Conservation (phyloP, 805 yeast species). For the Maudiozyma serrabonitensis region DNA sequence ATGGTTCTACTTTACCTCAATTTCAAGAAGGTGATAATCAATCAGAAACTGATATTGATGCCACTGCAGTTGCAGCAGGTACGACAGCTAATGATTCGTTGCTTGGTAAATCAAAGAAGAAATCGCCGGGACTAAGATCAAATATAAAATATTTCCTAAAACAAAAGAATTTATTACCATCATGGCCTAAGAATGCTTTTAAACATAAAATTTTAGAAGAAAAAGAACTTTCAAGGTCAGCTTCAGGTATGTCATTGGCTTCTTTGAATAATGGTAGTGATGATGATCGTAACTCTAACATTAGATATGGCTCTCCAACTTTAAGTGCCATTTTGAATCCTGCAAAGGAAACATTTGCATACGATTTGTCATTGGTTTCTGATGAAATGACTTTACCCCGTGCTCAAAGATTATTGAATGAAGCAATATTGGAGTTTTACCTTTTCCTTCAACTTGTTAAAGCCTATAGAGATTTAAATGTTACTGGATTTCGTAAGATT, state of each 20-base stretch:
- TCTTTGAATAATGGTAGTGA: neutral
- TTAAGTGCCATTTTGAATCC: slow-evolving; percentile 2
- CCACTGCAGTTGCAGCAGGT: too few species aligned
- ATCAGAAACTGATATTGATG: neutral
- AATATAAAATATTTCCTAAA: slow-evolving; percentile 9
- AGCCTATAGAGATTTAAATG: slow-evolving; percentile 58
- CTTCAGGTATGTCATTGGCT: slow-evolving; percentile 1
- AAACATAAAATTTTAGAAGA: neutral
- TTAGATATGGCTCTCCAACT: neutral
- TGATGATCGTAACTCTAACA: neutral
- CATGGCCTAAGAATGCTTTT: slow-evolving; percentile 20
- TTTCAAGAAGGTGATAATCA: neutral
- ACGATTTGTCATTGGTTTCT: slow-evolving; percentile 2
- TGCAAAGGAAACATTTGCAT: slow-evolving; percentile 10
- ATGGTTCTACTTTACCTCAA: neutral
- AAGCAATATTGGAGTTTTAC: slow-evolving; percentile 27
- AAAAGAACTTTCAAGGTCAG: neutral
- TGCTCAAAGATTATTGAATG: slow-evolving; percentile 13
- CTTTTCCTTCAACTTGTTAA: slow-evolving; percentile 25
- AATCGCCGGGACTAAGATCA: neutral
- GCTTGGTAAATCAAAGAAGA: neutral
- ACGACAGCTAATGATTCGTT: neutral
- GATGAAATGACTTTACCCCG: slow-evolving; percentile 6
- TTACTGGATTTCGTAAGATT: slow-evolving; percentile 83
- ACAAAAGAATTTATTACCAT: slow-evolving; percentile 22